phyloP scores from a whole-genome alignment of 108 stramenopile species.

The Parietichytrium sp. region DNA sequence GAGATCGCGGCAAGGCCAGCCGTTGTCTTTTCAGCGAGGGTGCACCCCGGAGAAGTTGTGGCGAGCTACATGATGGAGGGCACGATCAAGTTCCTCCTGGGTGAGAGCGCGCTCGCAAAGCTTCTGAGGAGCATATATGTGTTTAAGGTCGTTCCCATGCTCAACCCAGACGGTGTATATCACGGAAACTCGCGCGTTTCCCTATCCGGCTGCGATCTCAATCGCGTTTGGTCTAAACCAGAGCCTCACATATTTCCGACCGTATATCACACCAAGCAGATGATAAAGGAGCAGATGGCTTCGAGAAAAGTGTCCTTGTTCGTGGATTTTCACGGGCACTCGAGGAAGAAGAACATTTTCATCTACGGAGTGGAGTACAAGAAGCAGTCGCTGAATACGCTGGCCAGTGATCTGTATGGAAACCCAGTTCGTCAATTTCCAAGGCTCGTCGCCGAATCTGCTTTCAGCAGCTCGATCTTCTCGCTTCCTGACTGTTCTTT shows the following conservation, averaged over 20 bases:
- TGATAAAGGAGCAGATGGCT: constrained; percentile 39
- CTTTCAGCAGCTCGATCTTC: constrained; percentile 29
- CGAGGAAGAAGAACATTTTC: constrained; percentile 58
- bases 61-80: constrained; percentile 67
- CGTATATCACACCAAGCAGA: constrained; percentile 48
- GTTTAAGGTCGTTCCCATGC: constrained; percentile 66
- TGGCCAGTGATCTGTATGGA: not conserved
- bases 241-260: constrained; percentile 52
- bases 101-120: constrained; percentile 41
- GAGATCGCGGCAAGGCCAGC: not conserved
- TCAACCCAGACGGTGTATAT: constrained; percentile 68
- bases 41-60: constrained; percentile 65
- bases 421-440: constrained; percentile 36
- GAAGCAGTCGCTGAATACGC: not conserved
- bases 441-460: constrained; percentile 24
- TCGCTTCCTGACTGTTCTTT: constrained; percentile 28
- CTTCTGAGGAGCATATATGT: constrained; percentile 51
- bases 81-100: constrained; percentile 55
- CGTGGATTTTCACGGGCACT: constrained; percentile 64
- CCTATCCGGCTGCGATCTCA: constrained; percentile 58
- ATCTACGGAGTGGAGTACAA: constrained; percentile 51
- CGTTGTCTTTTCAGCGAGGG: constrained; percentile 51
- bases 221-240: constrained; percentile 52
- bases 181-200: constrained; percentile 62
- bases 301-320: constrained; percentile 48